phyloP scores from a whole-genome alignment of 164 flowering plant genomes.

The Buxus sempervirens region DNA sequence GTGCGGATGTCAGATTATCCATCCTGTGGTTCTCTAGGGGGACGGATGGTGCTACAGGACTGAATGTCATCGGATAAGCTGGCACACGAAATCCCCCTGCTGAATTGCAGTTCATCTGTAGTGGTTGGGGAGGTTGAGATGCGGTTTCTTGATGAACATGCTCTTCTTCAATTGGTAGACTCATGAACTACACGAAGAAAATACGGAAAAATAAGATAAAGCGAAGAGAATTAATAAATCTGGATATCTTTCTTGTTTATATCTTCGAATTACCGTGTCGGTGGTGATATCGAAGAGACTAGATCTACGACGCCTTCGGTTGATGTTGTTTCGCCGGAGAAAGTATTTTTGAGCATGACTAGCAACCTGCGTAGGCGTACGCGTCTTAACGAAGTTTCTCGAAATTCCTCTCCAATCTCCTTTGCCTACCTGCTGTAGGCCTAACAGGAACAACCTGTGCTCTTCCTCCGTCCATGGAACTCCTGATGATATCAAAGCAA shows the following conservation, averaged over 20 bases:
- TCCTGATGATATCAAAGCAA: conserved; percentile 32
- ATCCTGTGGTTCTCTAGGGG: neutral
- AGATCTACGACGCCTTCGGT: conserved; percentile 73
- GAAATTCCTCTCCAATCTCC: conserved; percentile 98
- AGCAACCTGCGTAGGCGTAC: conserved; percentile 94
- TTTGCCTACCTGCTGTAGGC: conserved; percentile 80
- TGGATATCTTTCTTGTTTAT: too few species aligned
- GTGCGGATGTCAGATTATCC: neutral
- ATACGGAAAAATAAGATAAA: neutral
- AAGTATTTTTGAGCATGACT: conserved; percentile 96
- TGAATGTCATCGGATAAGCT: conserved; percentile 2
- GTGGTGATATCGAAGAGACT: conserved; percentile 92
- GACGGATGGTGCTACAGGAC: neutral
- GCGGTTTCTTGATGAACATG: neutral
- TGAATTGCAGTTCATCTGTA: neutral
- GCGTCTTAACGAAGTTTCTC: conserved; percentile 78
- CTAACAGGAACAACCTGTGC: conserved; percentile 68
- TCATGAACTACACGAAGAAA: neutral
- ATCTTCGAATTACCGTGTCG: conserved; percentile 34
- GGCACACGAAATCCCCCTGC: conserved; percentile 16
- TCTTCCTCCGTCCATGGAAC: conserved; percentile 98
- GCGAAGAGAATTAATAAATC: neutral
- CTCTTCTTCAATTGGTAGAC: conserved; percentile 20
- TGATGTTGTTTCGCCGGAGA: conserved; percentile 63
- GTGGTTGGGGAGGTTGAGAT: neutral